Percentiles rank a stretch among this genome's conserved stretches.
These are phyloP conservation scores for Aspergillus proliferans DNA, from an alignment of 2,329 filamentous ascomycete species.

Conservation along the genomic window DNA sequence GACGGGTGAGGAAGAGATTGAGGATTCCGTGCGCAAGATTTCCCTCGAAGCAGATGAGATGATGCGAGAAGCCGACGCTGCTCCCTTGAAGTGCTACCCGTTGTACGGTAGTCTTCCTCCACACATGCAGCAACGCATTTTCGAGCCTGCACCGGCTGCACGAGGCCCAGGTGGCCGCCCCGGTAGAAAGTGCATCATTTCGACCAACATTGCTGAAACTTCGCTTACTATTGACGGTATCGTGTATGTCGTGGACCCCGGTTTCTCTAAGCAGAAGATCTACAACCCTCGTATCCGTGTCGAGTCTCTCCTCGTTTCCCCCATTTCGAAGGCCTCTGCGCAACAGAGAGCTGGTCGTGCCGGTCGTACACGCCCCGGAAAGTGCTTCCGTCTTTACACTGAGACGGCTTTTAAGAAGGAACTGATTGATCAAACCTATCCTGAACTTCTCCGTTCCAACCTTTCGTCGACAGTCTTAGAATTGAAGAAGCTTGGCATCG, in stretches of 20 bases:
- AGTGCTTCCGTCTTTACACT: conserved; percentile 96
- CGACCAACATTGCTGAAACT: conserved; percentile 97
- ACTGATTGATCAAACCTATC: conserved; percentile 93
- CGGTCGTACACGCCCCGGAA: conserved; percentile 94
- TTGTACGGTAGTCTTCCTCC: conserved; percentile 92
- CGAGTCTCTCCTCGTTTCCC: conserved; percentile 93
- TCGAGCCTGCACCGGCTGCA: conserved; percentile 76
- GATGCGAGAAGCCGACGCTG: conserved; percentile 81
- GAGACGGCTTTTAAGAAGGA: conserved; percentile 96
- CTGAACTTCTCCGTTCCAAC: conserved; percentile 91
- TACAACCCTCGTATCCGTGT: conserved; percentile 97
- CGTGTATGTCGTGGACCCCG: conserved; percentile 97
- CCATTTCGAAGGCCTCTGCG: conserved; percentile 95
- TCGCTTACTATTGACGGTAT: conserved; percentile 97
- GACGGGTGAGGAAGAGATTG: conserved; percentile 97
- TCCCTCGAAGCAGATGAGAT: conserved; percentile 85
- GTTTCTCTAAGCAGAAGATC: conserved; percentile 98
- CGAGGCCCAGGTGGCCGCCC: conserved; percentile 69
- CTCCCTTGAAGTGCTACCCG: conserved; percentile 83
- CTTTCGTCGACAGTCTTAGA: conserved; percentile 91
- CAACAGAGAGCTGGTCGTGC: conserved; percentile 98
- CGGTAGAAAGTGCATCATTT: conserved; percentile 88
- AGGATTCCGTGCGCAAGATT: conserved; percentile 92
- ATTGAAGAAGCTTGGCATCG: conserved; percentile 91
- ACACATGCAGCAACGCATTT: conserved; percentile 89